Evolutionary conservation across 176 grass and related monocot species (phyloP), one percentile per base, ranked within the genome.

Genomic region (Themeda triandra): DNA sequence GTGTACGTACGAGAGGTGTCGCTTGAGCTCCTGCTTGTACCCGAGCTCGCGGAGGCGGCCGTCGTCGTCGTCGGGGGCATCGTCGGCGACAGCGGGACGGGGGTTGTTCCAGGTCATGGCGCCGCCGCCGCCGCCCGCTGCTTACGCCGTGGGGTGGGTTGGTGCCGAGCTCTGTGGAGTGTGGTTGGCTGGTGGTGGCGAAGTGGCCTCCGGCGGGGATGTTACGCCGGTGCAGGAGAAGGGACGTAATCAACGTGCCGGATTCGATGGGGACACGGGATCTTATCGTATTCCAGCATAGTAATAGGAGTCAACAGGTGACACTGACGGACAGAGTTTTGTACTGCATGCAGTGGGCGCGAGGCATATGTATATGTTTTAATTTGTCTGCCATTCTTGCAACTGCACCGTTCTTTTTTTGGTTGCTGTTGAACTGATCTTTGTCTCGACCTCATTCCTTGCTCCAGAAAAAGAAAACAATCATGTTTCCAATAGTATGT

Each of bases 1-100:
- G n/a, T n/a, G 40, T 41, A 23, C 51, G 65, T 90, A 94, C 92
- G 89, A 91, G 62, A 94, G 92, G 60, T 83, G 86, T 29, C 92
- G 89, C 78, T 89, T 94, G 76, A 94, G 92, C 86, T 94, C 89
- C 84, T 94, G 92, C 86, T 94, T 94, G 82, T 94, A 94, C 11
- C 92, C 92, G 0, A 94, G 83, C 75, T 94, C 73, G 60, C 46
- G 74, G 45, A 94, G 86, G 45, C 92, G 92, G 17, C 70, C 64
- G 10, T 66, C 70, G 72, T 91, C 59, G 23, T 2, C 64, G 10
- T 37, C 36, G 36, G 36, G 56, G 10, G 60, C 70, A 67, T 86
- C 60, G n/a, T 1, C 35, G 68, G 39, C 12, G 40, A 0, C 4
- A 39, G 40, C 25, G 3, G 69, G 24, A 13, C 6, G 41, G n/a